phyloP scores from a whole-genome alignment of 345 rosid species.

The Populus ilicifolia region DNA sequence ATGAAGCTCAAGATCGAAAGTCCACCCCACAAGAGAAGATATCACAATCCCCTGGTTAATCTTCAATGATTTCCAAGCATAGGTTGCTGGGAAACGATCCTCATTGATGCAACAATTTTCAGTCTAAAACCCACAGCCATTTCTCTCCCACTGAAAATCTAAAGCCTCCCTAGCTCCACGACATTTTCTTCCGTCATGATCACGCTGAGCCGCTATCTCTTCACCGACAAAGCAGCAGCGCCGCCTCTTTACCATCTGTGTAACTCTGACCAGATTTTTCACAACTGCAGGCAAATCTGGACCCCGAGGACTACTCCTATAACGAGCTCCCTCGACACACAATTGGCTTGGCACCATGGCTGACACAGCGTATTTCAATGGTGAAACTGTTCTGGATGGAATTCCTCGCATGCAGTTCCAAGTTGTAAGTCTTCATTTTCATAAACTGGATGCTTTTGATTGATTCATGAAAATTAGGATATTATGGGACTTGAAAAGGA shows the following conservation, averaged over 20 bases:
- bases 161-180: not conserved
- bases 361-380: conserved; percentile 46
- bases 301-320: conserved; percentile 20
- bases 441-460: not conserved
- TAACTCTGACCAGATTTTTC: conserved; percentile 6
- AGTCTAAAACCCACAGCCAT: not conserved
- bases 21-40: not conserved
- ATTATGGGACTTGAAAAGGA: not conserved
- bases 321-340: not conserved
- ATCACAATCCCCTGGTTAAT: conserved; percentile 9
- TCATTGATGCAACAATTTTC: not conserved
- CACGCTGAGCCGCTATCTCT: conserved; percentile 5
- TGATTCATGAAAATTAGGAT: not conserved
- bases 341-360: conserved; percentile 5
- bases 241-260: not conserved
- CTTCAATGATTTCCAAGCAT: not conserved
- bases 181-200: conserved; percentile 8
- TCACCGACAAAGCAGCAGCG: not conserved
- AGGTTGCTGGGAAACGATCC: not conserved
- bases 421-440: conserved; percentile 34
- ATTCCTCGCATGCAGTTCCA: conserved; percentile 76
- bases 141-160: not conserved
- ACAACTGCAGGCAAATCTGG: conserved; percentile 15
- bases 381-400: conserved; percentile 91
- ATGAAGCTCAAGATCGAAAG: conserved; percentile 23